Evolutionary conservation across 2,329 filamentous ascomycete species (phyloP).

Genomic region (Diatrype stigma): DNA sequence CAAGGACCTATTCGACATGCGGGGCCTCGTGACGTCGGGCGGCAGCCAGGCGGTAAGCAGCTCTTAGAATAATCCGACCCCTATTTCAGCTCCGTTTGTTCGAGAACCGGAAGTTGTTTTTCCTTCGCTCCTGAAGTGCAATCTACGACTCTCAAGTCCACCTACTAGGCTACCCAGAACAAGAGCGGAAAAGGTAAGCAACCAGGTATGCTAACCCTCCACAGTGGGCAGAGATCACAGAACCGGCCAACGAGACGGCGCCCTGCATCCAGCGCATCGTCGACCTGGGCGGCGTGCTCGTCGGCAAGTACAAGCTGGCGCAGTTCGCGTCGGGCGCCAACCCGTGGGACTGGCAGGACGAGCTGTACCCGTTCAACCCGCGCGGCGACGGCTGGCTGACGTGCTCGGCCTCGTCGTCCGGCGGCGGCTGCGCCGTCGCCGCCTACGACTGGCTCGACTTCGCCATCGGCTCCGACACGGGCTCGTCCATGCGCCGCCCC

Average conservation of each 20-base stretch:
- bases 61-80: too few species aligned
- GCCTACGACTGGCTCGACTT: slow-evolving; percentile 37
- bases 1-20: slow-evolving; percentile 33
- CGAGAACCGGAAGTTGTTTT: too few species aligned
- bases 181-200: too few species aligned
- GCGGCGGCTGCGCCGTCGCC: slow-evolving; percentile 28
- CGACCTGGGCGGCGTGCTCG: slow-evolving; percentile 28
- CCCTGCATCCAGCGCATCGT: slow-evolving; percentile 29
- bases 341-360: slow-evolving; percentile 18
- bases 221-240: slow-evolving; percentile 21
- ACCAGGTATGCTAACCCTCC: too few species aligned
- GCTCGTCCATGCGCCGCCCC: slow-evolving; percentile 22
- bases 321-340: slow-evolving; percentile 30
- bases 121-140: too few species aligned
- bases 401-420: slow-evolving; percentile 27
- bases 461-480: slow-evolving; percentile 32
- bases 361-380: slow-evolving; percentile 31
- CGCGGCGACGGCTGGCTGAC: slow-evolving; percentile 32
- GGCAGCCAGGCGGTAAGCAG: slow-evolving; percentile 29
- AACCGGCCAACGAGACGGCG: slow-evolving; percentile 23
- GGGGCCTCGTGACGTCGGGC: slow-evolving; percentile 28
- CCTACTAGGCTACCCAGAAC: too few species aligned
- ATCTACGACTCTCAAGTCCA: too few species aligned
- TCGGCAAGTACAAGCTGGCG: slow-evolving; percentile 31
- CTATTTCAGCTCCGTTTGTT: too few species aligned